Evolutionary conservation across 2,329 filamentous ascomycete genomes (phyloP).

Genomic region (Chrysosporium queenslandicum): DNA sequence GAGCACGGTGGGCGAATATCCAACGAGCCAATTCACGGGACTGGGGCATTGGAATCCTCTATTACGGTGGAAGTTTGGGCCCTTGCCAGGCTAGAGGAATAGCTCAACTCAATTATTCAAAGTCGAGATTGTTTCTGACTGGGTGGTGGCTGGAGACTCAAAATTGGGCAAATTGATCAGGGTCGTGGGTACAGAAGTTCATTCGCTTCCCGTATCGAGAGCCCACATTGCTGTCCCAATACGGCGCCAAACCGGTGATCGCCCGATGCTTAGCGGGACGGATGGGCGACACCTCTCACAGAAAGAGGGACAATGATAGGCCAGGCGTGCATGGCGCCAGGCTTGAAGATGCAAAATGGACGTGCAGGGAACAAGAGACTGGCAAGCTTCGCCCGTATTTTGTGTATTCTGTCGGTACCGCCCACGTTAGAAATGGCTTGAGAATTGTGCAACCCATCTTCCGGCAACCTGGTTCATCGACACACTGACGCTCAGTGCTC

Average conservation of each 20-base stretch:
- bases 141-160: slow-evolving; percentile 1
- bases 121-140: neutral
- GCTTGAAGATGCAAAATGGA: too few species aligned
- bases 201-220: neutral
- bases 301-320: neutral
- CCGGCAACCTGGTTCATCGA: slow-evolving; percentile 6
- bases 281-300: neutral
- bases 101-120: slow-evolving; percentile 4
- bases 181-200: too few species aligned
- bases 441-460: slow-evolving; percentile 3
- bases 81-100: neutral
- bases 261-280: neutral
- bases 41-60: neutral
- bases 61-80: neutral
- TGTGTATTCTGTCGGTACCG: neutral
- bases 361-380: too few species aligned
- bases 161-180: neutral
- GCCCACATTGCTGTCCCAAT: neutral
- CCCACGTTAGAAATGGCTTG: neutral
- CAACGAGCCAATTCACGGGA: neutral
- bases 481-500: neutral
- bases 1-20: neutral
- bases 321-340: neutral
- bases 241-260: neutral
- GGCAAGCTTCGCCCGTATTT: neutral